These are phyloP conservation scores for Leccinum barrowsii DNA, from an alignment of 768 basidiomycete genomes.

Conservation along the genomic window DNA sequence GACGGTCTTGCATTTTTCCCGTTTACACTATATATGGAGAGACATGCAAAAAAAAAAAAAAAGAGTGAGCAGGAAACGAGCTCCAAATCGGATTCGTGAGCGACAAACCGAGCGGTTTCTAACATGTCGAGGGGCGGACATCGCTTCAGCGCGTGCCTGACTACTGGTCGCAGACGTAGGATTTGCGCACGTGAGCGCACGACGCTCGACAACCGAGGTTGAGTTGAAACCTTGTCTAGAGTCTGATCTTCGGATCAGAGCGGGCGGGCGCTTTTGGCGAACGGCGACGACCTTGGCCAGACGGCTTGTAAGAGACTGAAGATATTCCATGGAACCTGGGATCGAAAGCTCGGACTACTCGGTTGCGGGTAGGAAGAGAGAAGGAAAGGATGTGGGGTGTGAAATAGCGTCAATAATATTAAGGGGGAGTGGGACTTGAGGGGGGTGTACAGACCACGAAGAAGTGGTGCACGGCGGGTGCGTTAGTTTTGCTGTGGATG, in stretches of 20 bases:
- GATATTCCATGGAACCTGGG: slow-evolving; percentile 19
- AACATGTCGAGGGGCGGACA: slow-evolving; percentile 5
- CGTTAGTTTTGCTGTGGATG: slow-evolving; percentile 21
- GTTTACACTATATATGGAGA: slow-evolving; percentile 13
- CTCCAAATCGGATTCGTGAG: not conserved
- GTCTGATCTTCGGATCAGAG: slow-evolving; percentile 9
- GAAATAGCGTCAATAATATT: not conserved
- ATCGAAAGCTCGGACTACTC: not conserved
- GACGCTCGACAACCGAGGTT: slow-evolving; percentile 5
- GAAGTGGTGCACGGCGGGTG: slow-evolving; percentile 9
- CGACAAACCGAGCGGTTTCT: slow-evolving; percentile 14
- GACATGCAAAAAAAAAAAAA: not conserved
- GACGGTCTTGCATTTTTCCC: slow-evolving; percentile 8
- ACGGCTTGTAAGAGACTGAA: slow-evolving; percentile 13
- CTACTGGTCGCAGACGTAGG: not conserved
- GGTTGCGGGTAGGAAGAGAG: not conserved
- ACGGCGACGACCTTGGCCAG: slow-evolving; percentile 24
- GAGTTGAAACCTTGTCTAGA: slow-evolving; percentile 14
- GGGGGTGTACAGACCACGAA: slow-evolving; percentile 6
- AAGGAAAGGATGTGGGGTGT: not conserved
- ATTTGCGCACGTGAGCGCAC: slow-evolving; percentile 8
- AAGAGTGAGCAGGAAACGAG: not conserved
- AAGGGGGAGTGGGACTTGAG: not conserved
- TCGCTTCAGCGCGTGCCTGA: not conserved
- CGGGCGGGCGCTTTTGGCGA: slow-evolving; percentile 14